Conservation (phyloP, 148 eudicot genomes). For the Simmondsia chinensis region DNA sequence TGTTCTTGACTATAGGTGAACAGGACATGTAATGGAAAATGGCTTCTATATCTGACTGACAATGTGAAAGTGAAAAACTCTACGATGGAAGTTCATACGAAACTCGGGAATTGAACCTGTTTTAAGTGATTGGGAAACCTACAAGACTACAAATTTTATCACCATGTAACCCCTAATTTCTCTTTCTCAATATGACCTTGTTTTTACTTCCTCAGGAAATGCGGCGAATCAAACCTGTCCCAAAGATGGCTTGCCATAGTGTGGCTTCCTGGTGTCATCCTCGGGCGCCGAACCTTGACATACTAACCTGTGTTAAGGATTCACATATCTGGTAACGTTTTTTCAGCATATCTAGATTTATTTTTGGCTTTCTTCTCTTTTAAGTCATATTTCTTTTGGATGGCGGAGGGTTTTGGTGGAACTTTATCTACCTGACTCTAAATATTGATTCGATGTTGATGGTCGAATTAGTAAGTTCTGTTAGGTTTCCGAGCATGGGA, state of each 20-base stretch:
- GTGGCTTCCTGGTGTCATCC: slow-evolving; percentile 99
- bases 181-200: neutral
- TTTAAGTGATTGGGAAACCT: no score
- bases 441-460: no score
- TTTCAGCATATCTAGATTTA: slow-evolving; percentile 1
- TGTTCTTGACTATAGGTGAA: neutral
- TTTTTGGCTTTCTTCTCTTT: slow-evolving; percentile 7
- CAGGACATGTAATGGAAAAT: no score
- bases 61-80: no score
- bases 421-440: no score
- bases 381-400: neutral
- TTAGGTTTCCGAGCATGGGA: no score
- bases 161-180: neutral
- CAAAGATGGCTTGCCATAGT: slow-evolving; percentile 92
- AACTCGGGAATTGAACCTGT: no score
- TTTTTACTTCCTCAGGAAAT: slow-evolving; percentile 59
- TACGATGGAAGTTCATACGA: no score
- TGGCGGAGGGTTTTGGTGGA: no score
- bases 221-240: slow-evolving; percentile 95
- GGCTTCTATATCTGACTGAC: no score
- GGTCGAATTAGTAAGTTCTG: no score
- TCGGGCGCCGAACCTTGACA: slow-evolving; percentile 98
- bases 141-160: neutral
- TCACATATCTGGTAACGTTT: slow-evolving; percentile 84
- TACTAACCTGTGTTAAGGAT: slow-evolving; percentile 96